phyloP scores from a whole-genome alignment of 768 basidiomycete genomes.

The Sporobolomyces pararoseus region DNA sequence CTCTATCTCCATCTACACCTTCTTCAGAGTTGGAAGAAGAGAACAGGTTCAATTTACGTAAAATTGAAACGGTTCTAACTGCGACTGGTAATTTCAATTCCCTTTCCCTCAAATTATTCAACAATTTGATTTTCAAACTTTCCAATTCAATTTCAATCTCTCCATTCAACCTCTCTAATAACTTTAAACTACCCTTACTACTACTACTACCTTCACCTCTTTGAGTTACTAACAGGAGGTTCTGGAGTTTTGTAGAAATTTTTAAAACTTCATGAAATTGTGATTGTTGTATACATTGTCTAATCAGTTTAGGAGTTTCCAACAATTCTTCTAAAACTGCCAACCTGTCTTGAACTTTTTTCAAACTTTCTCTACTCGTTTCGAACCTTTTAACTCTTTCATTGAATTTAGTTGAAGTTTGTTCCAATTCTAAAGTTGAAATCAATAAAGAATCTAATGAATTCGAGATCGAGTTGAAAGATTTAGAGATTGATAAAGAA shows the following conservation, averaged over 20 bases:
- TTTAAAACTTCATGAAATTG: slow-evolving; percentile 89
- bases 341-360: slow-evolving; percentile 85
- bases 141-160: slow-evolving; percentile 37
- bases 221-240: slow-evolving; percentile 5
- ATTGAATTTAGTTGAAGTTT: slow-evolving; percentile 20
- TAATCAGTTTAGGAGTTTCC: slow-evolving; percentile 82
- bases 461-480: slow-evolving; percentile 30
- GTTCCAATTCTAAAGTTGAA: slow-evolving; percentile 31
- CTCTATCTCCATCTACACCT: no score
- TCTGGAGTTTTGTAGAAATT: slow-evolving; percentile 54
- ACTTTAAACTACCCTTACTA: not conserved
- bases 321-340: slow-evolving; percentile 88
- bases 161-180: slow-evolving; percentile 37
- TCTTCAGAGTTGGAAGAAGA: slow-evolving; percentile 3
- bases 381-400: slow-evolving; percentile 8
- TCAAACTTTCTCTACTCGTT: slow-evolving; percentile 42
- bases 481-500: slow-evolving; percentile 32
- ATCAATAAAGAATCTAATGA: slow-evolving; percentile 37
- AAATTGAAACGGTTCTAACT: slow-evolving; percentile 39
- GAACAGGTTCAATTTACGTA: slow-evolving; percentile 32
- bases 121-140: slow-evolving; percentile 32
- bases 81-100: slow-evolving; percentile 44
- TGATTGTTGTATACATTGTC: slow-evolving; percentile 87
- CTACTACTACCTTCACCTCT: slow-evolving; percentile 1
- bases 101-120: slow-evolving; percentile 40